A percentile compares a stretch with the other conserved stretches of the same genome.
Conservation (phyloP, 1,284 basidiomycete genomes). For the Moesziomyces sp. region DNA sequence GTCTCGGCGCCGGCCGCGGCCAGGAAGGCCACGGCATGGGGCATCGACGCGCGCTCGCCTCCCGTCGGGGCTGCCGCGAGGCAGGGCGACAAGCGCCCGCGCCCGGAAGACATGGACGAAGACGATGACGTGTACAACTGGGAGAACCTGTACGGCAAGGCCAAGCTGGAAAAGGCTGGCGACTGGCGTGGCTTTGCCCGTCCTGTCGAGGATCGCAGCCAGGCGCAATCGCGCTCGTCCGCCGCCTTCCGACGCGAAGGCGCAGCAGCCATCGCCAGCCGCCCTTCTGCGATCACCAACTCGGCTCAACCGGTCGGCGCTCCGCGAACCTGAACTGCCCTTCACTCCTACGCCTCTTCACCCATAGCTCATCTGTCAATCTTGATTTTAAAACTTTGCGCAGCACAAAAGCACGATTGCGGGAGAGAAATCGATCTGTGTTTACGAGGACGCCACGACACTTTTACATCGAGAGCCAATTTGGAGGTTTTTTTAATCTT, state of each 20-base stretch:
- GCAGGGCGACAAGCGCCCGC: slow-evolving; percentile 27
- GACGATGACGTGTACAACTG: slow-evolving; percentile 50
- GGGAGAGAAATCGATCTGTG: not conserved
- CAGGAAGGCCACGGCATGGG: slow-evolving; percentile 43
- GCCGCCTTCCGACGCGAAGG: slow-evolving; percentile 15
- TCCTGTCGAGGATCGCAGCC: slow-evolving; percentile 31
- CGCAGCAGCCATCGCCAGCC: not conserved
- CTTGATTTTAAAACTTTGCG: too few relatives aligned
- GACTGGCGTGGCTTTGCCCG: slow-evolving; percentile 49
- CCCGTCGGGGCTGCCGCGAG: slow-evolving; percentile 9
- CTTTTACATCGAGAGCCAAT: not conserved
- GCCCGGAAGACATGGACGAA: slow-evolving; percentile 46
- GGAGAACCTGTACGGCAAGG: slow-evolving; percentile 49
- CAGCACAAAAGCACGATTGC: too few relatives aligned
- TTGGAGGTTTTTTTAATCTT: not conserved
- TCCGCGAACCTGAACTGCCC: slow-evolving; percentile 18
- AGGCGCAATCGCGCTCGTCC: slow-evolving; percentile 15
- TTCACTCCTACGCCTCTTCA: not conserved
- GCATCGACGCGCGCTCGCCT: slow-evolving; percentile 41
- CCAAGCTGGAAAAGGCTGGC: slow-evolving; percentile 46
- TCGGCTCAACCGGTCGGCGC: slow-evolving; percentile 27
- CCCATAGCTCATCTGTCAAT: too few relatives aligned
- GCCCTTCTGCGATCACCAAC: slow-evolving; percentile 3
- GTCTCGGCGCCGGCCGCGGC: slow-evolving; percentile 13
- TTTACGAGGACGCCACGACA: not conserved